These are phyloP conservation scores for Rhododendron kiyosumense DNA, from an alignment of 148 eudicot genomes.

Conservation along the genomic window DNA sequence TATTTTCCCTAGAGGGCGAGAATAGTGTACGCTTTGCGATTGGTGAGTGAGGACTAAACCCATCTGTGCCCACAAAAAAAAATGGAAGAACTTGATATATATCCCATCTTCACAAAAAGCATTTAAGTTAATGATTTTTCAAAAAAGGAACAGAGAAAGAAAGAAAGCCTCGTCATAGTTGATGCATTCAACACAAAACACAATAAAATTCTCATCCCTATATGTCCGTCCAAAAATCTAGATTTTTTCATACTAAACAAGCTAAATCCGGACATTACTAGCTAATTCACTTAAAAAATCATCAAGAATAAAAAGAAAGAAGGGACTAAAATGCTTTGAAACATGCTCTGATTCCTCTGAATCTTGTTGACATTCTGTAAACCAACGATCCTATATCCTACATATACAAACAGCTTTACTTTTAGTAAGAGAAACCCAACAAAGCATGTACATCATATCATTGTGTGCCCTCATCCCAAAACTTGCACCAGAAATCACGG, in stretches of 20 bases:
- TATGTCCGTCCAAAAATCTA: not conserved
- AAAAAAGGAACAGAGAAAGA: not conserved
- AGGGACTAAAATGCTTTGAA: not conserved
- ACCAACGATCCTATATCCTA: not conserved
- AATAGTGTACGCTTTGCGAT: not conserved
- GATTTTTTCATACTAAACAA: not conserved
- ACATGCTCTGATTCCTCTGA: not conserved
- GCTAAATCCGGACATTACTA: not conserved
- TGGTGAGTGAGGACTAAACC: not conserved
- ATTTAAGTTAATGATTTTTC: not conserved
- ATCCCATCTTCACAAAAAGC: not conserved
- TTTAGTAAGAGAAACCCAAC: not conserved
- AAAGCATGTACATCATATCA: not conserved
- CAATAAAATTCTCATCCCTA: not conserved
- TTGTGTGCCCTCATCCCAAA: not conserved
- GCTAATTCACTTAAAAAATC: not conserved
- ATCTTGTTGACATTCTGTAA: not conserved
- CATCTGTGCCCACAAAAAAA: conserved; percentile 1
- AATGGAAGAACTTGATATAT: not conserved
- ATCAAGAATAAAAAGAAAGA: not conserved
- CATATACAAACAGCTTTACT: too few relatives aligned
- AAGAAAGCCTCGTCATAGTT: not conserved
- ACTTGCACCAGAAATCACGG: too few relatives aligned
- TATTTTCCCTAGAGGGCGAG: not conserved
- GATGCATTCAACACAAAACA: not conserved